These are phyloP conservation scores for Leccinum pseudoinsigne DNA, from an alignment of 1,284 basidiomycete species.

Conservation along the genomic window DNA sequence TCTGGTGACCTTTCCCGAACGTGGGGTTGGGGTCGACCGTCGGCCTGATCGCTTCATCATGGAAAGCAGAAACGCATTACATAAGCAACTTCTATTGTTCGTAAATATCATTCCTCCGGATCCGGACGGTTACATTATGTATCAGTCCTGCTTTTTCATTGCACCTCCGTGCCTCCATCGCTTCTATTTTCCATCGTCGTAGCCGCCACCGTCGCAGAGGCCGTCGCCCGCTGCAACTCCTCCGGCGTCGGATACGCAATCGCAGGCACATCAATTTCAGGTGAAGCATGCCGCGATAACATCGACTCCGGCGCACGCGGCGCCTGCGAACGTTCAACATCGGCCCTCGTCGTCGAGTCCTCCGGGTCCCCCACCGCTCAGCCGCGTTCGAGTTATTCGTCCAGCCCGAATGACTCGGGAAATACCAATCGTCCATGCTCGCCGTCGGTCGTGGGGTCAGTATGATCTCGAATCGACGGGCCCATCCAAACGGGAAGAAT, in stretches of 20 bases:
- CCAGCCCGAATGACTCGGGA: constrained; percentile 32
- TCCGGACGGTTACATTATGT: too few species aligned
- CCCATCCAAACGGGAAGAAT: constrained; percentile 33
- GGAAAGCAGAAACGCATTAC: constrained; percentile 10
- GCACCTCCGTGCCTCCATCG: too few species aligned
- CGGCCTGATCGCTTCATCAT: constrained; percentile 51
- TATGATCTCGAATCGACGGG: constrained; percentile 32
- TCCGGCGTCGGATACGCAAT: too few species aligned
- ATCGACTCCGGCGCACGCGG: constrained; percentile 53
- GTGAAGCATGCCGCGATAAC: too few species aligned
- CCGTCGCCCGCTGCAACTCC: too few species aligned
- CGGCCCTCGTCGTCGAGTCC: constrained; percentile 22
- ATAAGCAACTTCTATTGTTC: constrained; percentile 8
- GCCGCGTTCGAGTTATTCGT: constrained; percentile 2
- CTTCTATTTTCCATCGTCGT: too few species aligned
- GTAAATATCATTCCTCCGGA: too few species aligned
- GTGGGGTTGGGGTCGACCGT: constrained; percentile 33
- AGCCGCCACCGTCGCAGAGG: too few species aligned
- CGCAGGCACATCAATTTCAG: too few species aligned
- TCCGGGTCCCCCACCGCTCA: constrained; percentile 4
- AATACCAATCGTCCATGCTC: constrained; percentile 33
- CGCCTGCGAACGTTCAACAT: constrained; percentile 26
- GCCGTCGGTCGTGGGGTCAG: constrained; percentile 32
- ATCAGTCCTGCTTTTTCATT: too few species aligned
- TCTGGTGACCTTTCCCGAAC: constrained; percentile 35